phyloP scores from a whole-genome alignment of 495 filamentous ascomycete genomes.

The Acidomyces sp. region DNA sequence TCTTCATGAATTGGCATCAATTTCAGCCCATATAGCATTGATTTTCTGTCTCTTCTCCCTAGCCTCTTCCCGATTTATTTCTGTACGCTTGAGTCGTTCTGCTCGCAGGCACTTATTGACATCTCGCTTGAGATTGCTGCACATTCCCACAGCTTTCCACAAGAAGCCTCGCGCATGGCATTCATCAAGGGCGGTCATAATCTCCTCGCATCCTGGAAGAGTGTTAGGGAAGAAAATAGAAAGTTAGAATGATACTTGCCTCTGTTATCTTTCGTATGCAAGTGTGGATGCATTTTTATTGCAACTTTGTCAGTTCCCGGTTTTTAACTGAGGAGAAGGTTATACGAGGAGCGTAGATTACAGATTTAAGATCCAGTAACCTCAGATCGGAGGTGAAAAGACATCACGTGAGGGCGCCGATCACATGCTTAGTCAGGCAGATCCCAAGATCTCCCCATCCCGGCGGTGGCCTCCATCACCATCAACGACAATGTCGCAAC shows the following conservation, averaged over 20 bases:
- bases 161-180: slow-evolving; percentile 89
- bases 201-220: slow-evolving; percentile 71
- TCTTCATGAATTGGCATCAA: slow-evolving; percentile 60
- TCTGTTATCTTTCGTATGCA: slow-evolving; percentile 79
- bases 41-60: slow-evolving; percentile 53
- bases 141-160: slow-evolving; percentile 75
- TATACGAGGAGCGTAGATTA: too few species aligned
- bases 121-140: slow-evolving; percentile 68
- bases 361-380: too few species aligned
- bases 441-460: background rate
- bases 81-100: slow-evolving; percentile 64
- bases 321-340: too few species aligned
- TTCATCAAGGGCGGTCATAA: slow-evolving; percentile 86
- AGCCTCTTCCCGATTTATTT: slow-evolving; percentile 60
- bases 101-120: slow-evolving; percentile 71
- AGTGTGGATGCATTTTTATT: slow-evolving; percentile 75
- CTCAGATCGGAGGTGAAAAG: background rate
- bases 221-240: slow-evolving; percentile 3
- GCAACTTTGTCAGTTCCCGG: too few species aligned
- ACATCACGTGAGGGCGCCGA: background rate
- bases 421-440: background rate
- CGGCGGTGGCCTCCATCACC: background rate
- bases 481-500: slow-evolving; percentile 23
- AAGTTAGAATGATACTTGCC: slow-evolving; percentile 40
- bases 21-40: slow-evolving; percentile 65